phyloP scores from a whole-genome alignment of 1,139 yeast species.

The Yamadazyma aaseri region DNA sequence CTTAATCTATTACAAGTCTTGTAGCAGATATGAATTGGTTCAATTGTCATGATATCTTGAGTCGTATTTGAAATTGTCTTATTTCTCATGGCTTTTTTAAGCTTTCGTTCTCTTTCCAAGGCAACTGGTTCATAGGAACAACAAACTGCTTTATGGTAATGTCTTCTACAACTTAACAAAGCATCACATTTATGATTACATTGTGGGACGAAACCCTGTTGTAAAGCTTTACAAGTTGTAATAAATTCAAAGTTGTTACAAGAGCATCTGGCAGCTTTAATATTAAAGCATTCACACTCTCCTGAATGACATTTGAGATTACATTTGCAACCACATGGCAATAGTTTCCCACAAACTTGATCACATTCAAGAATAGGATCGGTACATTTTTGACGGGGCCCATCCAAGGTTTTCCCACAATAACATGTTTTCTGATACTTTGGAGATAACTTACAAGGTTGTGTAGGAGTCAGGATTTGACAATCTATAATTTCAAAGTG shows the following conservation, averaged over 20 bases:
- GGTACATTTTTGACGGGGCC: slow-evolving; percentile 54
- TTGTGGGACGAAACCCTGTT: slow-evolving; percentile 50
- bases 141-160: slow-evolving; percentile 67
- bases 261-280: slow-evolving; percentile 47
- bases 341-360: slow-evolving; percentile 55
- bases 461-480: slow-evolving; percentile 48
- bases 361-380: slow-evolving; percentile 81
- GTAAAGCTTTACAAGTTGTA: slow-evolving; percentile 63
- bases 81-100: slow-evolving; percentile 51
- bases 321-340: slow-evolving; percentile 77
- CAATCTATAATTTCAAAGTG: slow-evolving; percentile 64
- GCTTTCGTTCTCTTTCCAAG: slow-evolving; percentile 55
- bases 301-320: slow-evolving; percentile 74
- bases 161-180: slow-evolving; percentile 76
- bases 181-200: slow-evolving; percentile 81
- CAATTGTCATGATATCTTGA: slow-evolving; percentile 60
- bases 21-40: slow-evolving; percentile 77
- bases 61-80: slow-evolving; percentile 30
- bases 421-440: slow-evolving; percentile 60
- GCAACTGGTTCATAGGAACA: slow-evolving; percentile 70
- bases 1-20: slow-evolving; percentile 64
- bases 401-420: slow-evolving; percentile 58
- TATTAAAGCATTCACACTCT: slow-evolving; percentile 61
- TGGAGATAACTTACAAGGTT: slow-evolving; percentile 66
- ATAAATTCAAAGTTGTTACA: slow-evolving; percentile 51